Percentiles rank a stretch among this genome's conserved stretches.
phyloP scores from a whole-genome alignment of 148 eudicot species.

The Rhododendron ovatum region DNA sequence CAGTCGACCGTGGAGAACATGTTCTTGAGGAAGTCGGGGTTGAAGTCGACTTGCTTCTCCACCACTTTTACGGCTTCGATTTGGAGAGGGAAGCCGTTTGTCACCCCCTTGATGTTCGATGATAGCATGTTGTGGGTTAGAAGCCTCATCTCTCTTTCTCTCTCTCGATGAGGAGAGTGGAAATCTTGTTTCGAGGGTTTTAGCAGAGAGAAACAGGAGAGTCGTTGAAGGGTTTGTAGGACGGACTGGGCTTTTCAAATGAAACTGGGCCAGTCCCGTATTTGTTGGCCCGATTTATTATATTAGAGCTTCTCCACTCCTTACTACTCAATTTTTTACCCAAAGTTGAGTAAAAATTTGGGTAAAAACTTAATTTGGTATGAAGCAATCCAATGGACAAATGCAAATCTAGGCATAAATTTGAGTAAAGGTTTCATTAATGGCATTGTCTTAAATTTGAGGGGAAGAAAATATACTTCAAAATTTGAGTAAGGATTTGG shows the following conservation, averaged over 20 bases:
- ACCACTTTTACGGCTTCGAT: slow-evolving; percentile 60
- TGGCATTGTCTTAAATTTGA: no score
- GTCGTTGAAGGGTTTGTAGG: background rate
- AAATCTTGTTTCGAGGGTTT: background rate
- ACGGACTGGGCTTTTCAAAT: background rate
- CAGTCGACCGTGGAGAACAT: slow-evolving; percentile 79
- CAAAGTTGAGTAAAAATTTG: no score
- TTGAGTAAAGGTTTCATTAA: no score
- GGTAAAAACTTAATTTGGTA: no score
- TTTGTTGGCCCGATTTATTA: background rate
- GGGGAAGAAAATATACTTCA: no score
- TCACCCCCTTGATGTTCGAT: slow-evolving; percentile 84
- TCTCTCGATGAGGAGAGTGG: background rate
- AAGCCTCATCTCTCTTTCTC: slow-evolving; percentile 49
- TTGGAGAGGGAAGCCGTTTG: slow-evolving; percentile 66
- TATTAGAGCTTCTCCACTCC: no score
- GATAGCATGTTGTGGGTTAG: slow-evolving; percentile 95
- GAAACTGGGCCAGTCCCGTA: background rate
- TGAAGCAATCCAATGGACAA: no score
- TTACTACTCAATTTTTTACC: no score
- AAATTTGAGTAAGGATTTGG: no score
- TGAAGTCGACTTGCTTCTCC: slow-evolving; percentile 65
- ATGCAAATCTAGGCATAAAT: no score
- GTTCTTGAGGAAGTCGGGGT: slow-evolving; percentile 67
- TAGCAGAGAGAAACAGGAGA: background rate